These are phyloP conservation scores for Trichophyton benhamiae DNA, from an alignment of 2,329 filamentous ascomycete genomes.

Conservation along the genomic window DNA sequence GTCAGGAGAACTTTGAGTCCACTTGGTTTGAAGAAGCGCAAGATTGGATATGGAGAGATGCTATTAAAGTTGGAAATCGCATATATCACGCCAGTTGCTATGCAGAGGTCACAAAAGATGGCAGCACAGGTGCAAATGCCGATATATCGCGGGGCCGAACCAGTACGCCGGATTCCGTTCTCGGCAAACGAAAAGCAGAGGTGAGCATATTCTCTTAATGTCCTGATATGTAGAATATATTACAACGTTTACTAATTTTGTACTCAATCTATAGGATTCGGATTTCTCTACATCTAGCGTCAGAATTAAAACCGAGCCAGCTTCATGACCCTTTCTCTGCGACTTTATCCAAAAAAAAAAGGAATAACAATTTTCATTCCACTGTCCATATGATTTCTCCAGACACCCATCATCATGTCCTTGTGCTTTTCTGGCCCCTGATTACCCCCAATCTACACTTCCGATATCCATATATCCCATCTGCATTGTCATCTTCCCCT, in stretches of 20 bases:
- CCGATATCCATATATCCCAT: neutral
- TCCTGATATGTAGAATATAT: neutral
- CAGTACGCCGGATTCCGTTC: slow-evolving; percentile 49
- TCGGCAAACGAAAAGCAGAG: slow-evolving; percentile 67
- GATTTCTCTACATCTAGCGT: slow-evolving; percentile 27
- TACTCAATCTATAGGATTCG: slow-evolving; percentile 16
- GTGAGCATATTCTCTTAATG: slow-evolving; percentile 24
- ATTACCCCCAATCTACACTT: neutral
- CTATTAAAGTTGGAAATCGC: slow-evolving; percentile 60
- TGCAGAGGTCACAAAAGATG: slow-evolving; percentile 62
- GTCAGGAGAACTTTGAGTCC: slow-evolving; percentile 87
- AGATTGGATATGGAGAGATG: slow-evolving; percentile 95
- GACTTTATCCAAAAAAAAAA: too few relatives aligned
- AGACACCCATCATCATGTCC: neutral
- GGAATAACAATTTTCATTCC: too few relatives aligned
- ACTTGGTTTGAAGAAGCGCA: slow-evolving; percentile 86
- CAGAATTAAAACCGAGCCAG: slow-evolving; percentile 30
- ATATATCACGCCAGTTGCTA: slow-evolving; percentile 88
- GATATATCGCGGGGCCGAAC: slow-evolving; percentile 23
- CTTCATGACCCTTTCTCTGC: slow-evolving; percentile 14
- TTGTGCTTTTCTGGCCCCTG: neutral
- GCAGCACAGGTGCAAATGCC: slow-evolving; percentile 23
- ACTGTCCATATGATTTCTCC: neutral
- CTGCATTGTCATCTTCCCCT: neutral
- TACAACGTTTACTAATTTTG: neutral